Conservation (phyloP, 2,329 filamentous ascomycete species). For the Oidium heveae region DNA sequence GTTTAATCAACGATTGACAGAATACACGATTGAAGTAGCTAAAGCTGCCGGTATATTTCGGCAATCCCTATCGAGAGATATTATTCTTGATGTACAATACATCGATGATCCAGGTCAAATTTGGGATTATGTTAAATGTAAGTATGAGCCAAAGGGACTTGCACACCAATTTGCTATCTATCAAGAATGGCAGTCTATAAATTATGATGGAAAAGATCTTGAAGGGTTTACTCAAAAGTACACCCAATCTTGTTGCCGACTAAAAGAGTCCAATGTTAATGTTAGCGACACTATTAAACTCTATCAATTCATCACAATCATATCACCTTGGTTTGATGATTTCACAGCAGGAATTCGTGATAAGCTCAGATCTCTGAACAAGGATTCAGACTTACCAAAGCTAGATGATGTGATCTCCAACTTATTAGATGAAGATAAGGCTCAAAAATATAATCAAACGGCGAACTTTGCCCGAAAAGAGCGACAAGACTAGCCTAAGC, state of each 20-base stretch:
- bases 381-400: not conserved
- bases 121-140: not conserved
- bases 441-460: not conserved
- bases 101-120: not conserved
- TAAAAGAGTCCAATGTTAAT: not conserved
- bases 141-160: not conserved
- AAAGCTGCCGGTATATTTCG: not conserved
- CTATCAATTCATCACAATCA: no score
- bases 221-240: not conserved
- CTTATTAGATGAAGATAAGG: not conserved
- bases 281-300: not conserved
- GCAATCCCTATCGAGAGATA: not conserved
- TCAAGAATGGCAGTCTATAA: not conserved
- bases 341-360: not conserved
- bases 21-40: not conserved
- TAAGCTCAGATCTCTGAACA: not conserved
- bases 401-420: not conserved
- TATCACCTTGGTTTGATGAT: not conserved
- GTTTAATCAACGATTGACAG: not conserved
- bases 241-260: not conserved
- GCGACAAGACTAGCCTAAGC: not conserved
- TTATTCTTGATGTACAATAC: not conserved
- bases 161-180: not conserved
- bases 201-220: not conserved
- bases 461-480: not conserved